Evolutionary conservation across 208 protist species (phyloP), one percentile per base, ranked within the genome.

Genomic region (Trypanosoma rangeli): DNA sequence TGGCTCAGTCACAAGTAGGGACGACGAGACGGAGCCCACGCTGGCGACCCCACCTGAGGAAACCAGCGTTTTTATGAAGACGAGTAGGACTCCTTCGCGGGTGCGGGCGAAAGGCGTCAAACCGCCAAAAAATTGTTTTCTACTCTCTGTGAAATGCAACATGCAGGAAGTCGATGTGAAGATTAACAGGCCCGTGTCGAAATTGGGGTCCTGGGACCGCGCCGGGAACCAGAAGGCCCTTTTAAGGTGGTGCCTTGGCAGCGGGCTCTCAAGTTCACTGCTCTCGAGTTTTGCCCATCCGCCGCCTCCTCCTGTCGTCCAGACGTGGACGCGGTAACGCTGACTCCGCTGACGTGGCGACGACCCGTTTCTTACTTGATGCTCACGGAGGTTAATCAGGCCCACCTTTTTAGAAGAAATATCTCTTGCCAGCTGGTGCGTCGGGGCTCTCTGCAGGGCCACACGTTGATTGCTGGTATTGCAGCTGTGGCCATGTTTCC

Each of bases 11-110:
- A 26, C 55, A 42, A 33, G 3, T 64, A 5, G 67, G 48, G 31
- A 50, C 35, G 64, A 50, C 29, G 67, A 71, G 54, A 63, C 58
- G 33, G 59, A 71, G 37, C 29, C 64, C n/a, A 63, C 58, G 18
- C 35, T 71, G 39, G 56, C 67, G 5, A 39, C 64, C 10, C 50
- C 62, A 22, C 67, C 67, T 4, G 67, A 64, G 35, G 58, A 46
- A 16, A 71, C 79, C 18, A 76, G 74, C 56, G 78, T 85, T 64
- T 69, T 89, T 37, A 73, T 86, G 31, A 64, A 70, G 48, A 74
- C 68, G 22, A 57, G 82, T 5, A 39, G 57, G 16, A 67, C 60
- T 9, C 68, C 80, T 48, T 74, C 76, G 22, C 74, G 73, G 55
- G 66, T 85, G 24, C 49, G 69, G 61, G 75, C 73, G 16, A 88